Base-by-base conservation (phyloP, 352 stramenopile species). In the Aphanomyces cochlioides region DNA sequence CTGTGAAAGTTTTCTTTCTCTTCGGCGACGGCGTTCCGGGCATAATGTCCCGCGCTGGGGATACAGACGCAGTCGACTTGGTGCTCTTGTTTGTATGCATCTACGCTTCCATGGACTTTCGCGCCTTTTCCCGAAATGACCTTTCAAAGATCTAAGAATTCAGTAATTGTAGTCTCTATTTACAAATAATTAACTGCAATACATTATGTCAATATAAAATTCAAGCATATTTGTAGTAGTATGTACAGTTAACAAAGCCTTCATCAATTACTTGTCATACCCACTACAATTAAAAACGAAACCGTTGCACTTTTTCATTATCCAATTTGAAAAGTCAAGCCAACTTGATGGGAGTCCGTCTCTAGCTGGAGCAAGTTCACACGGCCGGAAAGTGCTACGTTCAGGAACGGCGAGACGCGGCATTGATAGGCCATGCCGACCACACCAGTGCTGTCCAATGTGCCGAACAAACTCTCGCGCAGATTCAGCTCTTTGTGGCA, bases 341-440 rank as follows among this genome's bases (percentile, higher is more conserved):
- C 64, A 5, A 70, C 64, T 70, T 70, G 64, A 40, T 70, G 64
- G 45, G 64, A 70, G 21, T 70, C 64, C 2, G 64, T 70, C 47
- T 70, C 64, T 17, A 70, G 64, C 39, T 70, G 64, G 5, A 60
- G 47, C 37, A 56, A 45, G 54, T 63, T 70, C 12, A 70, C 64
- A 36, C 64, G 64, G 6, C 64, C 64, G 8, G 64, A 70, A 5
- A 70, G n/a, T 19, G 64, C 64, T 6, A 70, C 54, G 59, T 70
- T 28, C 5, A 70, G n/a, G 19, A 54, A 40, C 15, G 64, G 64
- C 17, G 64, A 60, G 38, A 70, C 21, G 38, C 64, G 64, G 54
- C 64, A 70, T 10, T 37, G 45, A 39, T 70, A 70, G 17, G 64
- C 64, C 17, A 70, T 17, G 3, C 64, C 64, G 3, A 70, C 64